phyloP scores from a whole-genome alignment of 176 grass and related monocot genomes.

The Lolium multiflorum region DNA sequence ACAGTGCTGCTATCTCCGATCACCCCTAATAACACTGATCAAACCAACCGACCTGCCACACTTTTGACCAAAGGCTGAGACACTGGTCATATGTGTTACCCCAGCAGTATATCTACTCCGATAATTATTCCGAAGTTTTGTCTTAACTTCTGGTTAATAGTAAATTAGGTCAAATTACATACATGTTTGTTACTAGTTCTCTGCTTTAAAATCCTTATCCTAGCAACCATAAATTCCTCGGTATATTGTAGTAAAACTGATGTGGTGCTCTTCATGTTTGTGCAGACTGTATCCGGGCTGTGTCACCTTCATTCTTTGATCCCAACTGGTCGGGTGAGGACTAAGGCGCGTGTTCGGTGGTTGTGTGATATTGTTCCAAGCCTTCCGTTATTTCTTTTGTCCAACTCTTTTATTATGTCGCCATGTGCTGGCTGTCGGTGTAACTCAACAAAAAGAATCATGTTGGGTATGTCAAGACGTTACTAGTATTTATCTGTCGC shows the following conservation, averaged over 20 bases:
- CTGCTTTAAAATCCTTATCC: neutral
- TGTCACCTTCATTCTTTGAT: slow-evolving; percentile 10
- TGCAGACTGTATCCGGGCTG: neutral
- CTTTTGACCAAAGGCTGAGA: neutral
- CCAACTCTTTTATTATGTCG: neutral
- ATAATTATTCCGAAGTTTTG: neutral
- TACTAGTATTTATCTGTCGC: neutral
- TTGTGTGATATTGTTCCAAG: neutral
- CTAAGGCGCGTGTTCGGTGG: neutral
- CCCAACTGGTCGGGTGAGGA: neutral
- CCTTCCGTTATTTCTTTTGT: neutral
- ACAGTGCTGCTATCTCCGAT: neutral
- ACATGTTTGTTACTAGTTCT: neutral
- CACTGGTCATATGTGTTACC: neutral
- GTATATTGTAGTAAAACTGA: neutral
- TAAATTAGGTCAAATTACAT: neutral
- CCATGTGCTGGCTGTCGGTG: neutral
- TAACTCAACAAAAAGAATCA: neutral
- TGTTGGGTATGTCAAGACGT: neutral
- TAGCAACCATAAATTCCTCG: neutral
- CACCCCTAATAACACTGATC: neutral
- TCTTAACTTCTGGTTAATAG: neutral
- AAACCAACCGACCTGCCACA: neutral
- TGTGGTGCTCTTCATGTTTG: neutral
- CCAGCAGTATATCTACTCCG: neutral